Base-by-base conservation (phyloP, 2,329 filamentous ascomycete species). In the Penicillium occitanis region DNA sequence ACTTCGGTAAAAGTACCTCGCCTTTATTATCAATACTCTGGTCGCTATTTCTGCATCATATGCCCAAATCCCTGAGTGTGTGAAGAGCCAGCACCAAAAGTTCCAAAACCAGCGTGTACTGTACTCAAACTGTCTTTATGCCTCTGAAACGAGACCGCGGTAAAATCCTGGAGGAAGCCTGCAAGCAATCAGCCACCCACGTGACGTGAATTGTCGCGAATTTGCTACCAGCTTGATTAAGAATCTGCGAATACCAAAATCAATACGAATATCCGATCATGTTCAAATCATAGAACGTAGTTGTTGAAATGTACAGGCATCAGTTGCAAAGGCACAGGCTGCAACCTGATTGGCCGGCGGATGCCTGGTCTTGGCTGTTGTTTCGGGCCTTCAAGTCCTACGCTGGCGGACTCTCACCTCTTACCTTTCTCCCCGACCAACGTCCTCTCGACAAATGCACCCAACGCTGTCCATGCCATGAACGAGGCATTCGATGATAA, bases 401-500 rank as follows among this genome's bases (percentile, higher is more conserved):
- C 51, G 28, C 37, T 37, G 33, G 7, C 60, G 35, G 60, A 14
- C 50, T n/a, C n/a, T 37, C 33, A 10, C 53, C 53, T 35, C 51
- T 19, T 33, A 17, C 51, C 11, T 10, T 50, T n/a, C 22, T 30
- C 33, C 37, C n/a, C 35, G 35, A 51, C 50, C 48, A 55, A 42
- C 50, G 19, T 14, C 35, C 61, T 44, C 25, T 48, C 65, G 63
- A 55, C 58, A 68, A 63, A 67, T 69, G 51, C 63, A 64, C 61
- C 64, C 42, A 51, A 44, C 68, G 65, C 69, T 66, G 33, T 58
- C 28, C 22, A 70, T 66, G 46, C 61, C 55, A 61, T 53, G 65
- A 68, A 65, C 57, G 64, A 68, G 66, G 67, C 68, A 63, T 14
- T 53, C 44, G 35, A 65, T 64, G 67, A 55, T 64, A 77, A 75